Conservation (phyloP, 2,329 filamentous ascomycete genomes). For the Diplodia seriata region DNA sequence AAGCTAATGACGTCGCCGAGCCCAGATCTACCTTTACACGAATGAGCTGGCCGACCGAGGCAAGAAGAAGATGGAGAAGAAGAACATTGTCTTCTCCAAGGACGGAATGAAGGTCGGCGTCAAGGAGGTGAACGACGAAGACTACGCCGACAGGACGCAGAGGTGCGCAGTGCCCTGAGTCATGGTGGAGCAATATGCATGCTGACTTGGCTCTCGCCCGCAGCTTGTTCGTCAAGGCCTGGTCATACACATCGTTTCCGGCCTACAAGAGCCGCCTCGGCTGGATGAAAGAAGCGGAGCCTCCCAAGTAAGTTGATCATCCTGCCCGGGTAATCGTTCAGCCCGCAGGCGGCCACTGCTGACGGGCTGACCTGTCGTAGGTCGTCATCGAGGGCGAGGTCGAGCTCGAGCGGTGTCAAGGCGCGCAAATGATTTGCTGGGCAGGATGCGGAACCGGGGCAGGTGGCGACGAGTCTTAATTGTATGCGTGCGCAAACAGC, state of each 20-base stretch:
- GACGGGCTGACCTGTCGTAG: neutral
- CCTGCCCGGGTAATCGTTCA: neutral
- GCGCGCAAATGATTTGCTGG: conserved; percentile 6
- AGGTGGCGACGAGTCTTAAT: conserved; percentile 8
- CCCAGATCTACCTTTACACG: conserved; percentile 69
- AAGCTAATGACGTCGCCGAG: conserved; percentile 11
- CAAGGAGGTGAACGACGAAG: conserved; percentile 71
- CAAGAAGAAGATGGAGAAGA: conserved; percentile 73
- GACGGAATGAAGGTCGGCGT: conserved; percentile 76
- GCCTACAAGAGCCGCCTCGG: conserved; percentile 47
- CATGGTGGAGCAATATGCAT: conserved; percentile 21
- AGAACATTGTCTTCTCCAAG: conserved; percentile 77
- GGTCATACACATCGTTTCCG: conserved; percentile 51
- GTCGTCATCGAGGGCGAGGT: neutral
- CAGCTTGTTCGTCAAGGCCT: conserved; percentile 58
- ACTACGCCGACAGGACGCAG: conserved; percentile 77
- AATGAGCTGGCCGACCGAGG: conserved; percentile 71
- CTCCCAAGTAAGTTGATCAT: conserved; percentile 1
- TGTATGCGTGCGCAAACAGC: conserved; percentile 26
- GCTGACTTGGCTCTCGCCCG: conserved; percentile 21
- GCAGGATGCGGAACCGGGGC: neutral
- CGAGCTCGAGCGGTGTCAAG: conserved; percentile 17
- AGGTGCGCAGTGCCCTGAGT: conserved; percentile 43
- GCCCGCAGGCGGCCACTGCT: neutral
- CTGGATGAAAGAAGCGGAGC: conserved; percentile 37